Base-by-base conservation (phyloP, 1,284 basidiomycete genomes). In the Puccinia polysora region DNA sequence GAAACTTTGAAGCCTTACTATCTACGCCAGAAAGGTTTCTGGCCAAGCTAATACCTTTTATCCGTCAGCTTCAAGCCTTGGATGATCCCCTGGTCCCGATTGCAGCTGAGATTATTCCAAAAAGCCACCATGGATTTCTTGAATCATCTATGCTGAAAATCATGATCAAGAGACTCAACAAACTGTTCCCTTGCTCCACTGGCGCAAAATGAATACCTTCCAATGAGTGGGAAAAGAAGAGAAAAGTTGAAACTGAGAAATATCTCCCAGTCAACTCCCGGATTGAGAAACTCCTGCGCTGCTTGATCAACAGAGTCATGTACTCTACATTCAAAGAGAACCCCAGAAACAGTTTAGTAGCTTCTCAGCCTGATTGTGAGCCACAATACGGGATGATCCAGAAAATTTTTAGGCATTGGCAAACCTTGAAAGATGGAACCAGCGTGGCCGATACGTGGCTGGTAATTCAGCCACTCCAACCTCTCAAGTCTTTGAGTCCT, bases 101-200 rank as follows among this genome's bases (percentile, higher is more conserved):
- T n/a, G 43, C 23, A 23, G 40, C 65, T n/a, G 14, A 49, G 38
- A 8, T 47, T 8, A 49, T 59, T 10, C n/a, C 55, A 3, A 65
- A 69, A 49, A 36, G 63, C 5, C 60, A 45, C 23, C 1, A 18
- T 28, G 47, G 1, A 2, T 40, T 25, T 55, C 63, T 65, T 40
- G 63, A 65, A n/a, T 34, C 45, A 4, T 1, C 30, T 14, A 53
- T 23, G 8, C 32, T 65, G 18, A 20, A 53, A 10, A 25, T 53
- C 18, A 23, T 65, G 50, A 52, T 52, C 47, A 65, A 65, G 20
- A n/a, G 50, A 43, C 47, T 65, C 30, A 65, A 65, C 28, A 34
- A 52, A 34, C 34, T 65, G 1, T 55, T 30, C n/a, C 28, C 63
- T 40, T 32, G 49, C 15, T 36, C 43, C 7, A 28, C 28, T 18